These are phyloP conservation scores for Suillus americanus DNA, from an alignment of 768 basidiomycete species.

Conservation along the genomic window DNA sequence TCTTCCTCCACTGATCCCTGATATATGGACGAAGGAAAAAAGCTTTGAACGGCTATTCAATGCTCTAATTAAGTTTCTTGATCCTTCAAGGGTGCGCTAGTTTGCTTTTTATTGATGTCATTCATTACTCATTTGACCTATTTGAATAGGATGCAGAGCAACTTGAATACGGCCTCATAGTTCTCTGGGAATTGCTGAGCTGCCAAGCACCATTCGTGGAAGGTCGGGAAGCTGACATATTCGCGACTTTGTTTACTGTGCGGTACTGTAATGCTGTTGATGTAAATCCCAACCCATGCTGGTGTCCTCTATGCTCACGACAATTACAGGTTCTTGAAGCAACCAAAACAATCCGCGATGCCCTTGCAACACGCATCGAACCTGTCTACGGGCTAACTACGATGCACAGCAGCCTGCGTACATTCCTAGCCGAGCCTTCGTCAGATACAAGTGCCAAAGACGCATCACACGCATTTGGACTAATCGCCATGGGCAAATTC, in stretches of 20 bases:
- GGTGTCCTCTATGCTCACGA: neutral
- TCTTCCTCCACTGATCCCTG: slow-evolving; percentile 44
- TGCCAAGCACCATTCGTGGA: slow-evolving; percentile 73
- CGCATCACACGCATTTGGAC: slow-evolving; percentile 75
- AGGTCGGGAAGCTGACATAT: slow-evolving; percentile 76
- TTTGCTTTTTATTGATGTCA: slow-evolving; percentile 1
- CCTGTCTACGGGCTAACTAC: slow-evolving; percentile 86
- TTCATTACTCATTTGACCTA: neutral
- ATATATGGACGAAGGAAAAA: slow-evolving; percentile 74
- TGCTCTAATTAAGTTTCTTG: slow-evolving; percentile 62
- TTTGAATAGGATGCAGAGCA: slow-evolving; percentile 54
- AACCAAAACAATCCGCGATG: slow-evolving; percentile 78
- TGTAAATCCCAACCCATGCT: slow-evolving; percentile 41
- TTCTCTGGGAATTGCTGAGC: slow-evolving; percentile 82
- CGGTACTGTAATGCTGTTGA: slow-evolving; percentile 71
- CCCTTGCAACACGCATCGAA: slow-evolving; percentile 67
- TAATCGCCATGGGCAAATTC: slow-evolving; percentile 83
- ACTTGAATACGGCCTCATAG: slow-evolving; percentile 76
- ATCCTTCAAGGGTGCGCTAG: slow-evolving; percentile 56
- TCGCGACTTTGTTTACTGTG: slow-evolving; percentile 66
- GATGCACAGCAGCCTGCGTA: slow-evolving; percentile 68
- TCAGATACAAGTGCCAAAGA: slow-evolving; percentile 58
- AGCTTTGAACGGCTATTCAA: slow-evolving; percentile 70
- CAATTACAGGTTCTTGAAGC: slow-evolving; percentile 71
- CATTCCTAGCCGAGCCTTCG: slow-evolving; percentile 56